Base-by-base conservation (phyloP, 1,139 yeast species). In the Magnusiomyces tetraspermus region DNA sequence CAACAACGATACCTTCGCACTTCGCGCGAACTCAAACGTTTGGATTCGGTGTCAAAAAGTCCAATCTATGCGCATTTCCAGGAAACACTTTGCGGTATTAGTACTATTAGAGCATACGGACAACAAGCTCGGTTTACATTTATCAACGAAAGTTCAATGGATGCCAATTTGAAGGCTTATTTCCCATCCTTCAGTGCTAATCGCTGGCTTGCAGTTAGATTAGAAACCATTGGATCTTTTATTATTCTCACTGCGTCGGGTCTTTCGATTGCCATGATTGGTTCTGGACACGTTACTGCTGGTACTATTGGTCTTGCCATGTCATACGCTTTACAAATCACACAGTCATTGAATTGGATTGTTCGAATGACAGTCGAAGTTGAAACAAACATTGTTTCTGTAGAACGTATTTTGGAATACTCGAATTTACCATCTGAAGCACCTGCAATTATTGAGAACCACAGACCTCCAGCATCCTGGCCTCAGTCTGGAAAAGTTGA, bases 331-430 rank as follows among this genome's bases (percentile, higher is more conserved):
- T 76, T 92, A 60, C 96, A 89, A 69, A 78, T 89, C 57, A 92
- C 97, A 0, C 97, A 90, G 70, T 78, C 96, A 0, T 77, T 92
- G 70, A 90, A 90, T 70, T 90, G 97, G 97, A 88, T 90, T 69
- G 97, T 92, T 37, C 78, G 97, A 71, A 90, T 90, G 97, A 88
- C 96, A 0, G 97, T 90, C 53, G 97, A 90, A 63, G 96, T 92
- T 51, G 98, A 92, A 67, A 88, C 97, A 13, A 90, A 90, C 67
- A 90, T 92, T 72, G 97, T 92, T 47, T 86, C 96, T 5, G 97
- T 92, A 46, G 98, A 92, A 71, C 83, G 98, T 75, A 83, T 90
- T 54, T 74, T 86, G 69, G 97, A 92, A 68, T 92, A 92, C 69
- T 79, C 95, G 19, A 67, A 71, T 43, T 75, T 92, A 60, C 72